Base-by-base conservation (phyloP, 164 flowering plant species). In the Macadamia tetraphylla region DNA sequence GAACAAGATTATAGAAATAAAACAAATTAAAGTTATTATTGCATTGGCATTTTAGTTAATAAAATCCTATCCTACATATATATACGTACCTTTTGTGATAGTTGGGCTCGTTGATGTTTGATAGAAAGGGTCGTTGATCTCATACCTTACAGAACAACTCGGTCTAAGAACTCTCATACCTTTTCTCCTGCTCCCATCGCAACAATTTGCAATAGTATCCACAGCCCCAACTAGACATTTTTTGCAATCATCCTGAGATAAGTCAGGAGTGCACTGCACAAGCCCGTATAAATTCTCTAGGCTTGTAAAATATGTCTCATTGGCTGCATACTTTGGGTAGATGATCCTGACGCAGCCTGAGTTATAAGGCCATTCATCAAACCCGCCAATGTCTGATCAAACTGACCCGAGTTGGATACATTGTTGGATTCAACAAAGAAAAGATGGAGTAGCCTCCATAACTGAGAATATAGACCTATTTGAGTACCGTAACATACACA, bases 231-330 rank as follows among this genome's bases (percentile, higher is more conserved):
- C 17, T 2, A 53, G 57, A 13, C 71, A 68, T 14, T 29, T 18
- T 3, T 32, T 18, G 18, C 71, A 68, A 11, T 68, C 71, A n/a
- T 2, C 1, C 5, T 57, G 4, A 9, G 56, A 29, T 13, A 68
- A 30, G 31, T 68, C 71, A 11, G 64, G 64, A 9, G 71, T 60
- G 58, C 71, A 68, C 64, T 68, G 71, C 29, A 42, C 71, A 0
- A 68, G 64, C 2, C 32, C 29, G 29, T 68, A 60, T 12, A 68
- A 1, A 14, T 56, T 18, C 13, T 30, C 44, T n/a, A 43, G 23
- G 3, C 43, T 8, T 1, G 71, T 29, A 42, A 68, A 46, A 9
- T 29, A 44, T 8, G 29, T 29, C 29, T 44, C 48, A 5, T 29
- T 46, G 9, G 58, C 49, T 1, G 71, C 71, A 29, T 59, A 58